These are phyloP conservation scores for Mycena metata DNA, from an alignment of 768 basidiomycete species.

Conservation along the genomic window DNA sequence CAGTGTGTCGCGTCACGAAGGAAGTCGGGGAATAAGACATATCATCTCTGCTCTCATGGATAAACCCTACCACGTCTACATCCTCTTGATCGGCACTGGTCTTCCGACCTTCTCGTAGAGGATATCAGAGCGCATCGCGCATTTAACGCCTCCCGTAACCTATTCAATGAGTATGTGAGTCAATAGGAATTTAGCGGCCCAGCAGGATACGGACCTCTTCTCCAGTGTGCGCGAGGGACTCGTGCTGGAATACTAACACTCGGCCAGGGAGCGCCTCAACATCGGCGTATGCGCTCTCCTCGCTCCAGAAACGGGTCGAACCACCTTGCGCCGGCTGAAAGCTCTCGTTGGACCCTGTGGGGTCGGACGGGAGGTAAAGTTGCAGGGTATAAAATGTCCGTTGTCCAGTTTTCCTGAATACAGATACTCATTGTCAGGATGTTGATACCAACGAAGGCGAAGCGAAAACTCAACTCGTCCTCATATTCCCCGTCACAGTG, in stretches of 20 bases:
- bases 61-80: no score
- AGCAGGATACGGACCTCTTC: background rate
- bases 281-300: conserved; percentile 17
- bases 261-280: conserved; percentile 29
- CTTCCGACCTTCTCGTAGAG: conserved; percentile 11
- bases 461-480: conserved; percentile 9
- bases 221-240: background rate
- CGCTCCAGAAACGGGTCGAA: conserved; percentile 31
- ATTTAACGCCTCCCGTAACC: conserved; percentile 8
- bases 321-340: conserved; percentile 29
- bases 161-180: no score
- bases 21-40: no score
- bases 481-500: conserved; percentile 17
- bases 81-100: no score
- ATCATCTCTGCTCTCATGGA: no score
- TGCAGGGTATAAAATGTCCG: conserved; percentile 37
- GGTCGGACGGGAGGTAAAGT: conserved; percentile 34
- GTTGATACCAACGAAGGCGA: background rate
- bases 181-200: no score
- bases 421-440: background rate
- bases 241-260: conserved; percentile 12
- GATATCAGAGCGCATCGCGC: conserved; percentile 3
- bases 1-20: no score
- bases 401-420: conserved; percentile 11
- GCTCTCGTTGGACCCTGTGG: conserved; percentile 28